Evolutionary conservation across 108 stramenopile genomes (phyloP).

Genomic region (Pinguiococcus pyrenoidosus): DNA sequence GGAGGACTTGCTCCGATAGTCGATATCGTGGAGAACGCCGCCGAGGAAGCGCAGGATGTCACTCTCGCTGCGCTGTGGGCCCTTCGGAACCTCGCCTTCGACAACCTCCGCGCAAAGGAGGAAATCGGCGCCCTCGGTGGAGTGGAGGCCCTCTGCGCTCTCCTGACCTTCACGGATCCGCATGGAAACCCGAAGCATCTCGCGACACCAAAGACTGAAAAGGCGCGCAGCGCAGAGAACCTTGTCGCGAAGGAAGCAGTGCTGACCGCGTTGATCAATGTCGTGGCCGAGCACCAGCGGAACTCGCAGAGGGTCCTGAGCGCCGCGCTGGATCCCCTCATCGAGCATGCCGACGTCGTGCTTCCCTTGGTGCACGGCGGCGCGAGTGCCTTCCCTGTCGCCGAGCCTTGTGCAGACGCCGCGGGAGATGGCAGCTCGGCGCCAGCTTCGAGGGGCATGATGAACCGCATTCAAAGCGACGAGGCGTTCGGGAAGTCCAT

Average conservation of each 20-base stretch:
- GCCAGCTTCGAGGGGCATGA: not conserved
- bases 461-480: not conserved
- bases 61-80: constrained; percentile 31
- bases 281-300: constrained; percentile 4
- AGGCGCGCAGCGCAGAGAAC: not conserved
- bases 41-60: not conserved
- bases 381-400: not conserved
- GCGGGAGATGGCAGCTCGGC: not conserved
- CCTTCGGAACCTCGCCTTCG: constrained; percentile 20
- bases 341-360: constrained; percentile 18
- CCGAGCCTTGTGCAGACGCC: not conserved
- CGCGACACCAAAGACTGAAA: not conserved
- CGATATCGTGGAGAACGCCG: not conserved
- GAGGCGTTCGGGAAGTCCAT: constrained; percentile 2
- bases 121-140: constrained; percentile 8
- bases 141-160: constrained; percentile 3
- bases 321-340: constrained; percentile 19
- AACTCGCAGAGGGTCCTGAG: constrained; percentile 17
- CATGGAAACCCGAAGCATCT: not conserved
- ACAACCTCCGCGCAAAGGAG: constrained; percentile 17
- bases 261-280: not conserved
- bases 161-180: constrained; percentile 1
- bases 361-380: no score
- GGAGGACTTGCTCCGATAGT: constrained; percentile 26
- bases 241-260: constrained; percentile 2